Conservation (phyloP, 2,329 filamentous ascomycete species). For the Gaeumannomyces tritici region DNA sequence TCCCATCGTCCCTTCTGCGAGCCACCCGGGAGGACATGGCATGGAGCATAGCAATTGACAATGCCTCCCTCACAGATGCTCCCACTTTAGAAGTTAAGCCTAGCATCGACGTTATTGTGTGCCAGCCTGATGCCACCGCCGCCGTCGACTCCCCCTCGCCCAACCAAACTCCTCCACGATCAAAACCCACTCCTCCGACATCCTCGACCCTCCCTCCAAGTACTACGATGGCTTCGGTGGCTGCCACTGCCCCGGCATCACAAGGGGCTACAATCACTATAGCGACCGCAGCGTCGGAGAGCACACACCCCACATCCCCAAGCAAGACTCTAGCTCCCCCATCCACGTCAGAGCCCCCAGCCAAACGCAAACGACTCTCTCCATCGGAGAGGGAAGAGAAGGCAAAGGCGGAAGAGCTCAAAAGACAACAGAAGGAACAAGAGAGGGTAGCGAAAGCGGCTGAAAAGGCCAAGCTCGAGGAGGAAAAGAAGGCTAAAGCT, state of each 20-base stretch:
- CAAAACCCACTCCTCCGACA: constrained; percentile 7
- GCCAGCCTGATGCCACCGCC: constrained; percentile 23
- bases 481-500: constrained; percentile 22
- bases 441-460: constrained; percentile 25
- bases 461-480: constrained; percentile 27
- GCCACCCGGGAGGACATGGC: too few species aligned
- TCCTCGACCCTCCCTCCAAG: background rate
- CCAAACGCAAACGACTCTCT: constrained; percentile 38
- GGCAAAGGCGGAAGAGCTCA: constrained; percentile 14
- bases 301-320: background rate
- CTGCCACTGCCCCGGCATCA: too few species aligned
- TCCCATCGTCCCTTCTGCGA: background rate
- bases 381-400: constrained; percentile 26
- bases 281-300: background rate
- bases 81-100: background rate
- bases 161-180: constrained; percentile 17
- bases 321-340: background rate
- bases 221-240: too few species aligned
- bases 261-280: background rate
- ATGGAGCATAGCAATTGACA: background rate
- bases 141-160: constrained; percentile 25
- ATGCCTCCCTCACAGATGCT: background rate
- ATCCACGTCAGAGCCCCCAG: constrained; percentile 15
- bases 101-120: background rate
- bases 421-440: constrained; percentile 19